Evolutionary conservation across 352 stramenopile genomes (phyloP).

Genomic region (Phytophthora pluvialis): DNA sequence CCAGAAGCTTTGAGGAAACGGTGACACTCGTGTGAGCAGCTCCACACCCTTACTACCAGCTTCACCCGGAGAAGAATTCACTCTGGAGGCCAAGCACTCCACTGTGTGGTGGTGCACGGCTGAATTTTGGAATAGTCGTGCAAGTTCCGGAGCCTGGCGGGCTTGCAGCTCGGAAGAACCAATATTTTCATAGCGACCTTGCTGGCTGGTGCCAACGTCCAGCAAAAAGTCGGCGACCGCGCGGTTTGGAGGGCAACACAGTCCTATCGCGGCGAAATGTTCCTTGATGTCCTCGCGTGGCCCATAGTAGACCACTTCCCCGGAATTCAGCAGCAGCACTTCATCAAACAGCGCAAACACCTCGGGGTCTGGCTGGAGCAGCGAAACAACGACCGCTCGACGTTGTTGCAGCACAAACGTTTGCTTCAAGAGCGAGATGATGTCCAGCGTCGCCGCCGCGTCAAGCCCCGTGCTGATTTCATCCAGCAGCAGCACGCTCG

Average conservation of each 20-base stretch:
- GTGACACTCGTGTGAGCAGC: background rate
- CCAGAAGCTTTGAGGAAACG: slow-evolving; percentile 30
- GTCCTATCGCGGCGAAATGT: slow-evolving; percentile 50
- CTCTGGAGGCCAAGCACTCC: background rate
- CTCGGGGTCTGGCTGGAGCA: slow-evolving; percentile 29
- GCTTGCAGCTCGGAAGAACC: background rate
- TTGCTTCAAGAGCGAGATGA: slow-evolving; percentile 72
- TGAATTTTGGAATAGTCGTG: slow-evolving; percentile 12
- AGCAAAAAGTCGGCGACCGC: slow-evolving; percentile 47
- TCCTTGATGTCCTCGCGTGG: slow-evolving; percentile 32
- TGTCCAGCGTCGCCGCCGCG: slow-evolving; percentile 49
- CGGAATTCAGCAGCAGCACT: slow-evolving; percentile 78
- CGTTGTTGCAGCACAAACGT: slow-evolving; percentile 41
- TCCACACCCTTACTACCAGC: background rate
- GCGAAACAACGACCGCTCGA: slow-evolving; percentile 53
- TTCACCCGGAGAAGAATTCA: background rate
- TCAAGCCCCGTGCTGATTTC: slow-evolving; percentile 48
- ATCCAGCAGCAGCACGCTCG: slow-evolving; percentile 68
- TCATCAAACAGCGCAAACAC: slow-evolving; percentile 73
- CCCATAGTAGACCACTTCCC: slow-evolving; percentile 80
- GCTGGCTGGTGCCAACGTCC: slow-evolving; percentile 38
- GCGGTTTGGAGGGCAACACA: slow-evolving; percentile 39
- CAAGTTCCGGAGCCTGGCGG: slow-evolving; percentile 4
- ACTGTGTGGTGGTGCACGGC: background rate
- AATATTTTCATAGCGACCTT: slow-evolving; percentile 32